Percentiles rank a stretch among this genome's conserved stretches.
These are phyloP conservation scores for Solanum etuberosum DNA, from an alignment of 257 asterid species.

Conservation along the genomic window DNA sequence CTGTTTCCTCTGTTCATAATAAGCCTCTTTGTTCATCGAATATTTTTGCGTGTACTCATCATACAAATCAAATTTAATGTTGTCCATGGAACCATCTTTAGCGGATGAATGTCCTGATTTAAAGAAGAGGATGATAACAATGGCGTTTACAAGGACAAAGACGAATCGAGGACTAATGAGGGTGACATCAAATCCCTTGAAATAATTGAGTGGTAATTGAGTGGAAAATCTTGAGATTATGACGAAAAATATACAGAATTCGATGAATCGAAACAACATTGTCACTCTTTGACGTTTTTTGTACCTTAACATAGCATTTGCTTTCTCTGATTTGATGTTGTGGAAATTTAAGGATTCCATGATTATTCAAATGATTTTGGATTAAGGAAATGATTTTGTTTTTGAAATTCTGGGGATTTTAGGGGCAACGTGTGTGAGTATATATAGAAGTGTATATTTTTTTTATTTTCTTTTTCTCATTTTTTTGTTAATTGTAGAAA, in stretches of 20 bases:
- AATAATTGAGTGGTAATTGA: constrained; percentile 20
- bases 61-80: constrained; percentile 18
- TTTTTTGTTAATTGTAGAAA: neutral
- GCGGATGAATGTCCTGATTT: constrained; percentile 10
- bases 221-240: constrained; percentile 21
- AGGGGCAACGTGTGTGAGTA: neutral
- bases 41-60: constrained; percentile 39
- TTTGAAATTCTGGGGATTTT: neutral
- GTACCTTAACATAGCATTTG: constrained; percentile 11
- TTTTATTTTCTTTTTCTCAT: neutral
- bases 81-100: neutral
- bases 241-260: constrained; percentile 16
- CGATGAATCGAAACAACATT: constrained; percentile 20
- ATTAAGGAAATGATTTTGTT: neutral
- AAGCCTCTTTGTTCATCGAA: neutral
- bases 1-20: neutral
- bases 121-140: constrained; percentile 43
- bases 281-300: constrained; percentile 11
- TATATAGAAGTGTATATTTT: neutral
- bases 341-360: constrained; percentile 22
- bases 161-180: constrained; percentile 41
- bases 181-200: constrained; percentile 26
- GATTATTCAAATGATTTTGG: neutral
- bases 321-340: constrained; percentile 28
- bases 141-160: constrained; percentile 56